Base-by-base conservation (phyloP, 2,329 filamentous ascomycete genomes). In the Colletotrichum cuscutae region DNA sequence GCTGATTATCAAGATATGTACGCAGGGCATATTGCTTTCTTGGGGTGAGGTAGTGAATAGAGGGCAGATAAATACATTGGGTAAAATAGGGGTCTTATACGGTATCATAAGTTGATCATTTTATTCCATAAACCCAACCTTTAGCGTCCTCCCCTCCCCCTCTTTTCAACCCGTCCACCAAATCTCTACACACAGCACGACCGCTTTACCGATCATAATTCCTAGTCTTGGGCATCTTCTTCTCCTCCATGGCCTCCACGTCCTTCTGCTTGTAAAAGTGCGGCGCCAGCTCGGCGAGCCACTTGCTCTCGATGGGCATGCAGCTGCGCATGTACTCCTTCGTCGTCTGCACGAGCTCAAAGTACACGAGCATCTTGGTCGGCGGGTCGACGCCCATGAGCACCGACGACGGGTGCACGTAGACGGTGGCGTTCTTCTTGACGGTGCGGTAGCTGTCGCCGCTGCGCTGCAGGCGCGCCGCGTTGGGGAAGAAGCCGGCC, bases 221-320 rank as follows among this genome's bases (percentile, higher is more conserved):
- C 65, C 79, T 76, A 65, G 80, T 77, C 74, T 81, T 84, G 2
- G 83, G 84, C 83, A 85, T 85, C 77, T 84, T 97, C 85, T 90
- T 94, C 72, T 94, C 93, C 79, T 95, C 94, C 77, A 98, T 80
- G 22, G 88, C 91, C 79, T 98, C 96, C 53, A 98, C 82, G 79
- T 98, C 95, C 84, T 95, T 93, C 85, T 94, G 93, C 84, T 97
- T 98, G 81, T 98, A 94, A 80, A 95, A 98, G 84, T 98, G 97
- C 74, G 96, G 96, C 74, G 97, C 97, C 73, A 97, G 90, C 83
- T 98, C 96, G 7, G 91, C 89, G 77, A 99, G 81, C 95, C 95
- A 98, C 79, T 91, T 91, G 0, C 93, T 87, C 79, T 97, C 92
- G 65, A 98, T 89, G 1, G 95, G 95, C 87, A 98, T 92, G 71